These are phyloP conservation scores for Colletotrichum orchidophilum DNA, from an alignment of 2,329 filamentous ascomycete species.

Conservation along the genomic window DNA sequence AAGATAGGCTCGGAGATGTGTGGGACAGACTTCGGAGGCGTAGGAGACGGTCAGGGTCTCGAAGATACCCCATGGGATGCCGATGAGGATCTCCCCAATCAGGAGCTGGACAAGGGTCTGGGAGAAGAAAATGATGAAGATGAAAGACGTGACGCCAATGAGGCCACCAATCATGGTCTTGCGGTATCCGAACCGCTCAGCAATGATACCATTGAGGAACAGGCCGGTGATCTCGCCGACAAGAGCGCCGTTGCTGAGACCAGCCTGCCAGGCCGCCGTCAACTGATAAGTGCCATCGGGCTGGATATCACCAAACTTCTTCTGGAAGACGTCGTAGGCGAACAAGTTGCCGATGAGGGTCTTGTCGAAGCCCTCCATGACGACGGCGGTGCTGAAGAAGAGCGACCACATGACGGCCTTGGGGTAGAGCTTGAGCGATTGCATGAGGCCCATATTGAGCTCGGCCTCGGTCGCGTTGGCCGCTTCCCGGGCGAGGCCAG, in stretches of 20 bases:
- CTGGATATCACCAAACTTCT: slow-evolving; percentile 48
- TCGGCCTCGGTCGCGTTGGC: slow-evolving; percentile 51
- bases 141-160: slow-evolving; percentile 49
- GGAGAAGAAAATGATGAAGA: slow-evolving; percentile 60
- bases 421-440: slow-evolving; percentile 53
- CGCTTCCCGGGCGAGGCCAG: slow-evolving; percentile 37
- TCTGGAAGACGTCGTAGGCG: slow-evolving; percentile 43
- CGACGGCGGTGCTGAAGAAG: slow-evolving; percentile 51
- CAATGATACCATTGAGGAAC: slow-evolving; percentile 57
- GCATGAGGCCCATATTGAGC: slow-evolving; percentile 46
- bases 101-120: slow-evolving; percentile 51
- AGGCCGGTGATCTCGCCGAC: slow-evolving; percentile 61
- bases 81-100: slow-evolving; percentile 55
- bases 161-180: slow-evolving; percentile 57
- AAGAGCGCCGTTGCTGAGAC: slow-evolving; percentile 56
- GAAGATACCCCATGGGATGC: slow-evolving; percentile 58
- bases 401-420: slow-evolving; percentile 54
- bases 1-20: slow-evolving; percentile 58
- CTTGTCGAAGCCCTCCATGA: slow-evolving; percentile 46
- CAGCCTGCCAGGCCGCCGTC: slow-evolving; percentile 60
- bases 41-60: slow-evolving; percentile 58
- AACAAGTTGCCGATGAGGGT: slow-evolving; percentile 31
- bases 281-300: slow-evolving; percentile 54
- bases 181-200: slow-evolving; percentile 57
- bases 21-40: slow-evolving; percentile 57